A percentile compares a stretch with the other conserved stretches of the same genome.
These are phyloP conservation scores for Polymyxa betae DNA, from an alignment of 208 protist species.

Conservation along the genomic window DNA sequence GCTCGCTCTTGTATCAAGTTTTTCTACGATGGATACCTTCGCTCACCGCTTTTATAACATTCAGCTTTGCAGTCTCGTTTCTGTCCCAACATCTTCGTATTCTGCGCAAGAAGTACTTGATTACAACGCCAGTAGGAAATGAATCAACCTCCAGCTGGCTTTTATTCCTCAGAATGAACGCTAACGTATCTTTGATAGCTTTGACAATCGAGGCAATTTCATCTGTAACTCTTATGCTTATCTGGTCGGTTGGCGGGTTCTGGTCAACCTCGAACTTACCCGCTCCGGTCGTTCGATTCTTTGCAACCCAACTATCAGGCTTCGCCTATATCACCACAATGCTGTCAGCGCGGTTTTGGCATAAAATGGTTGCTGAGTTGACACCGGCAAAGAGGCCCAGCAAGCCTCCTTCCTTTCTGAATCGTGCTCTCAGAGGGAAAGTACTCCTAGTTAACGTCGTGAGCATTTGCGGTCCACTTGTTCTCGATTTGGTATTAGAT, in stretches of 20 bases:
- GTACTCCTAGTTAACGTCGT: neutral
- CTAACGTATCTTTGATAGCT: neutral
- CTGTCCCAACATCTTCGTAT: neutral
- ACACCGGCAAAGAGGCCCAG: neutral
- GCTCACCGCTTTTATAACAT: neutral
- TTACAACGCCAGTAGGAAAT: neutral
- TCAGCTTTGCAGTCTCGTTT: neutral
- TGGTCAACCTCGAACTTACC: conserved; percentile 19
- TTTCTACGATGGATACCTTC: neutral
- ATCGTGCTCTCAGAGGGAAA: neutral
- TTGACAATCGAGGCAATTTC: neutral
- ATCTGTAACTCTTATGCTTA: neutral
- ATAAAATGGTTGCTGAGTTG: neutral
- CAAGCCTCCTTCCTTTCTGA: neutral
- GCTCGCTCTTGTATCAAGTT: neutral
- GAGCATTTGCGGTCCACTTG: neutral
- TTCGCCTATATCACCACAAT: conserved; percentile 11
- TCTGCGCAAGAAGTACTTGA: neutral
- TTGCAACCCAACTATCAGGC: neutral
- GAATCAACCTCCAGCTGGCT: neutral
- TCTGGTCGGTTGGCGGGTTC: neutral
- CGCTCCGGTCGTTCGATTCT: neutral
- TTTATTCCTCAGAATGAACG: neutral
- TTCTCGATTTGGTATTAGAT: neutral
- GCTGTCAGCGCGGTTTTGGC: neutral